phyloP scores from a whole-genome alignment of 495 filamentous ascomycete species.

The Podospora anserina region DNA sequence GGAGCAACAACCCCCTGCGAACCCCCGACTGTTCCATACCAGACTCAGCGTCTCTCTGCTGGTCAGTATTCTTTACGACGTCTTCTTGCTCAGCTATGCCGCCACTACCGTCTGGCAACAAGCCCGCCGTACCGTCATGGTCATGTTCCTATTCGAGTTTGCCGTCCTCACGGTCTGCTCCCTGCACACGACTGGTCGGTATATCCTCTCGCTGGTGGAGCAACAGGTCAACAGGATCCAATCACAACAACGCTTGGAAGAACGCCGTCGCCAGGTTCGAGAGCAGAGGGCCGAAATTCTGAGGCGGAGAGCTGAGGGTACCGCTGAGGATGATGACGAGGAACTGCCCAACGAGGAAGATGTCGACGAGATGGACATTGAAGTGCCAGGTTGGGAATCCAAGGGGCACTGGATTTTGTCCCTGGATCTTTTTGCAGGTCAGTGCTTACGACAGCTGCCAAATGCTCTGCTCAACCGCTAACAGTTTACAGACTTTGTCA shows the following conservation, averaged over 20 bases:
- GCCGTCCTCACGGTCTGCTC: conserved; percentile 79
- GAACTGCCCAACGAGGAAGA: conserved; percentile 67
- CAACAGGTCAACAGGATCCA: conserved; percentile 69
- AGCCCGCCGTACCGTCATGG: conserved; percentile 95
- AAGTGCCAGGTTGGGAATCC: conserved; percentile 93
- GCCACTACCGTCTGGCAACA: conserved; percentile 77
- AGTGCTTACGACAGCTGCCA: conserved; percentile 18
- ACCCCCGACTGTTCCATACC: conserved; percentile 83
- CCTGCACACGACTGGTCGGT: conserved; percentile 71
- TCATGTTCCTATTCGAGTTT: conserved; percentile 99
- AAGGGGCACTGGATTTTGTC: conserved; percentile 93
- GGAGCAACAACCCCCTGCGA: conserved; percentile 91
- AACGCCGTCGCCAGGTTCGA: conserved; percentile 54
- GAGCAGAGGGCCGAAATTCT: conserved; percentile 62
- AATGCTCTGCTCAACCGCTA: neutral
- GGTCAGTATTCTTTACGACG: conserved; percentile 71
- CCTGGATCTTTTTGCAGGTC: conserved; percentile 80
- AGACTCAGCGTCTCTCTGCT: conserved; percentile 75
- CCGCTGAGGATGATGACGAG: conserved; percentile 39
- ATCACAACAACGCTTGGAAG: conserved; percentile 60
- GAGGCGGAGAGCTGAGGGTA: conserved; percentile 54
- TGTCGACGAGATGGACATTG: conserved; percentile 87
- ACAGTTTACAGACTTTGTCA: conserved; percentile 69
- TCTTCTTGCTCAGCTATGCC: conserved; percentile 73
- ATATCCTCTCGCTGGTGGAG: conserved; percentile 75